These are phyloP conservation scores for Nakazawaea ishiwadae DNA, from an alignment of 805 yeast genomes.

Conservation along the genomic window DNA sequence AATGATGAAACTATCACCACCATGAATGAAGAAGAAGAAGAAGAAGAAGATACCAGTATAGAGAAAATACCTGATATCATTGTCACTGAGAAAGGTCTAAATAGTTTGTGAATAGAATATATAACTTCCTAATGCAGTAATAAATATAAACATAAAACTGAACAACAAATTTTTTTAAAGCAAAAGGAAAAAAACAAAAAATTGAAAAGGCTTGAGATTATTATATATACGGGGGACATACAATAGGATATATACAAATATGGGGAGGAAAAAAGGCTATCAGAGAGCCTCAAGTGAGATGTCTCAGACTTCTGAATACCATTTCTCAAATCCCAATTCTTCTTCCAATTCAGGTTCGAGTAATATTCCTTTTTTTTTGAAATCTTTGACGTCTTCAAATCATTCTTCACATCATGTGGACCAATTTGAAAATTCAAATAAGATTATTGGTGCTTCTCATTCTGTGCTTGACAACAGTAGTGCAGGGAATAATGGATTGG, in stretches of 20 bases:
- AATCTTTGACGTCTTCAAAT: constrained; percentile 19
- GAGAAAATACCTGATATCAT: too few relatives aligned
- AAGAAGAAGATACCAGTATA: too few relatives aligned
- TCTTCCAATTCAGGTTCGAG: neutral
- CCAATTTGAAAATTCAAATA: constrained; percentile 17
- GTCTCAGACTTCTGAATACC: constrained; percentile 26
- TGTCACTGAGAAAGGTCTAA: too few relatives aligned
- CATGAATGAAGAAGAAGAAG: too few relatives aligned
- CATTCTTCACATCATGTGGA: constrained; percentile 9
- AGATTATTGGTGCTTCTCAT: constrained; percentile 50
- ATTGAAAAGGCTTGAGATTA: neutral
- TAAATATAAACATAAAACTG: too few relatives aligned
- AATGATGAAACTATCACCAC: neutral
- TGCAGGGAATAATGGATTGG: constrained; percentile 10
- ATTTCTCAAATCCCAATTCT: constrained; percentile 16
- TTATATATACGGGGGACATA: neutral
- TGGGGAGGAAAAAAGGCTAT: constrained; percentile 27
- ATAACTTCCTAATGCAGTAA: too few relatives aligned
- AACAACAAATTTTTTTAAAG: too few relatives aligned
- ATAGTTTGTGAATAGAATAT: too few relatives aligned
- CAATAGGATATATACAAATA: neutral
- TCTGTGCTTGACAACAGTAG: constrained; percentile 23
- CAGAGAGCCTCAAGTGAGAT: constrained; percentile 26
- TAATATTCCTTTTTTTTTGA: constrained; percentile 18
- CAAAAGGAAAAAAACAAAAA: neutral